Conservation (phyloP, 1,284 basidiomycete genomes). For the Ustilago shanxiensis region DNA sequence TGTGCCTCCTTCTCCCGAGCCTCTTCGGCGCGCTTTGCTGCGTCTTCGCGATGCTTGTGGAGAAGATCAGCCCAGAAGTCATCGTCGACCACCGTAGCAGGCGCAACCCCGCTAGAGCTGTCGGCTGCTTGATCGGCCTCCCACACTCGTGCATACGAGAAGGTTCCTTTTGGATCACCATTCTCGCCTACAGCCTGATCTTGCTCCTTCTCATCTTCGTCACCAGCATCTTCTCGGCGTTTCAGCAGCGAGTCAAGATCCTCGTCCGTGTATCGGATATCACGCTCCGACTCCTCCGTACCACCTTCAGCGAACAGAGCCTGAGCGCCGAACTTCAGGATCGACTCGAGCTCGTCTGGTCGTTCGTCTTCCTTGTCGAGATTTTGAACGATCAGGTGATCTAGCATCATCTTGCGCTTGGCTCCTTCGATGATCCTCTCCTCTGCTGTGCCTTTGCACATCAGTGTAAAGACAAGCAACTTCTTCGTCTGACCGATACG, state of each 20-base stretch:
- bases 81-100: constrained; percentile 57
- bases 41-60: constrained; percentile 60
- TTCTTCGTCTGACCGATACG: constrained; percentile 73
- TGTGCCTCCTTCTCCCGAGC: constrained; percentile 22
- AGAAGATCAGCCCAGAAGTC: constrained; percentile 67
- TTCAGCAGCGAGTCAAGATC: constrained; percentile 68
- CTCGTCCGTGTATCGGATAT: constrained; percentile 65
- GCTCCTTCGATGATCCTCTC: constrained; percentile 69
- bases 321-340: constrained; percentile 69
- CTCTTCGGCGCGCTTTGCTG: constrained; percentile 32
- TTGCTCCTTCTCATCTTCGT: constrained; percentile 42
- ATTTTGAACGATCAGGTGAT: constrained; percentile 69
- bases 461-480: constrained; percentile 71
- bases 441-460: constrained; percentile 70
- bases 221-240: constrained; percentile 55
- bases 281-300: constrained; percentile 58
- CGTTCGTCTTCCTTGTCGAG: constrained; percentile 59
- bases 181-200: constrained; percentile 14
- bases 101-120: constrained; percentile 41
- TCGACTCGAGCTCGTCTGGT: constrained; percentile 64
- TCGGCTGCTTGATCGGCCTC: constrained; percentile 46
- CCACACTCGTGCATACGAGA: constrained; percentile 70
- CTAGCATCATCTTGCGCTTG: constrained; percentile 69
- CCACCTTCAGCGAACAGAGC: constrained; percentile 69
- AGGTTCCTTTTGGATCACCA: constrained; percentile 42